Percentiles rank a stretch among this genome's conserved stretches.
These are phyloP conservation scores for Neopestalotiopsis sp. DNA, from an alignment of 2,329 filamentous ascomycete species.

Conservation along the genomic window DNA sequence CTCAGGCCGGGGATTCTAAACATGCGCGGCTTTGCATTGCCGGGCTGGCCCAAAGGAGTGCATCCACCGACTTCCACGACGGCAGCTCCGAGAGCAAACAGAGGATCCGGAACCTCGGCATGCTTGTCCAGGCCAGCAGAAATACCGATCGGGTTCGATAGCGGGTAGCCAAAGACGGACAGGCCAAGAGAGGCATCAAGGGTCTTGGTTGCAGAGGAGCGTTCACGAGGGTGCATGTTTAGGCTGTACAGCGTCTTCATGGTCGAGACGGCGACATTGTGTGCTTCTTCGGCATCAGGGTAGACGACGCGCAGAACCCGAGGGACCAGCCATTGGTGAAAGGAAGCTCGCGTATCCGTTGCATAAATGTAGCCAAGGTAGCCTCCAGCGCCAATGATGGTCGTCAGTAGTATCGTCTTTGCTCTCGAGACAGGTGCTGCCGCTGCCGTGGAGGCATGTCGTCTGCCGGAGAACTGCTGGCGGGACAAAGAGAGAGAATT, in stretches of 20 bases:
- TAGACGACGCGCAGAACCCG: conserved; percentile 69
- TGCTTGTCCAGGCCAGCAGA: conserved; percentile 97
- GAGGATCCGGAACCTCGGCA: conserved; percentile 81
- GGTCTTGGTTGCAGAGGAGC: conserved; percentile 43
- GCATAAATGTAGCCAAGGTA: conserved; percentile 67
- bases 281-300: conserved; percentile 88
- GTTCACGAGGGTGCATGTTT: conserved; percentile 82
- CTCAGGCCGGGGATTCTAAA: conserved; percentile 85
- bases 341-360: conserved; percentile 76
- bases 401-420: conserved; percentile 45
- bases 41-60: conserved; percentile 84
- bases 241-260: conserved; percentile 76
- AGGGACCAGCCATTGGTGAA: conserved; percentile 72
- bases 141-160: conserved; percentile 89
- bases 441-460: conserved; percentile 37
- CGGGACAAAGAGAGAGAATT: conserved; percentile 2
- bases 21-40: conserved; percentile 86
- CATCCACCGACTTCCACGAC: conserved; percentile 93
- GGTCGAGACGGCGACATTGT: conserved; percentile 74
- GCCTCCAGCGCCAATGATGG: conserved; percentile 45
- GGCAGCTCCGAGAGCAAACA: conserved; percentile 84
- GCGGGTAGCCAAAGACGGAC: conserved; percentile 73
- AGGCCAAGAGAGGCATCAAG: conserved; percentile 44
- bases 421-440: conserved; percentile 34
- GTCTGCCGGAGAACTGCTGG: conserved; percentile 20